Evolutionary conservation across 345 rosid genomes (phyloP).

Genomic region (Crucihimalaya himalaica): DNA sequence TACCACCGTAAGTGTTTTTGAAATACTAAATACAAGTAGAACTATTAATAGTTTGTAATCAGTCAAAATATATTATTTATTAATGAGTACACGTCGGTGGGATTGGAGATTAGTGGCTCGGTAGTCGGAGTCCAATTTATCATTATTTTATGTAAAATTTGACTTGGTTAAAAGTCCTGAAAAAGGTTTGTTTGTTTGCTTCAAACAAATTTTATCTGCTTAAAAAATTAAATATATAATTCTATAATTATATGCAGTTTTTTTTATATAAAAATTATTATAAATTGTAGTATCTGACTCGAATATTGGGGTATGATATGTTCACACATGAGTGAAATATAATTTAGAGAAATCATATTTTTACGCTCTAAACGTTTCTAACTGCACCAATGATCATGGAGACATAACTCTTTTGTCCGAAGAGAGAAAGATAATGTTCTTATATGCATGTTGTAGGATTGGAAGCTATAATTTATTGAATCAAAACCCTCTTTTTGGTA

Average conservation of each 20-base stretch:
- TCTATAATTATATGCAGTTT: not conserved
- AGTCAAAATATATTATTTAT: not conserved
- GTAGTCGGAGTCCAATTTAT: slow-evolving; percentile 10
- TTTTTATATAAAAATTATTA: too few relatives aligned
- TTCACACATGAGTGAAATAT: not conserved
- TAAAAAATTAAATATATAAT: too few relatives aligned
- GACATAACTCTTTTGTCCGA: too few relatives aligned
- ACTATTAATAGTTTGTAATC: too few relatives aligned
- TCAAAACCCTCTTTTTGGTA: not conserved
- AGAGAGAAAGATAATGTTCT: slow-evolving; percentile 5
- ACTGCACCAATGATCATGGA: slow-evolving; percentile 4
- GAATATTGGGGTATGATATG: not conserved
- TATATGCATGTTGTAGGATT: slow-evolving; percentile 17
- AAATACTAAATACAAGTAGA: too few relatives aligned
- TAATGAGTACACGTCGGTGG: too few relatives aligned
- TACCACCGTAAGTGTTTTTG: not conserved
- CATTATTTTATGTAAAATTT: not conserved
- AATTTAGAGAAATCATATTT: not conserved
- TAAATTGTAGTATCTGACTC: not conserved
- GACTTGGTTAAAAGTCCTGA: not conserved
- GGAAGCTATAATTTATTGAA: slow-evolving; percentile 10
- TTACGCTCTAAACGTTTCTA: not conserved
- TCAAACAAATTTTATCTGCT: too few relatives aligned
- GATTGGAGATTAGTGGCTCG: slow-evolving; percentile 8
- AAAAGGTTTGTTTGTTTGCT: too few relatives aligned